Evolutionary conservation across 2,329 filamentous ascomycete genomes (phyloP), one percentile per base, ranked within the genome.

Genomic region (Trichoderma simmonsii): DNA sequence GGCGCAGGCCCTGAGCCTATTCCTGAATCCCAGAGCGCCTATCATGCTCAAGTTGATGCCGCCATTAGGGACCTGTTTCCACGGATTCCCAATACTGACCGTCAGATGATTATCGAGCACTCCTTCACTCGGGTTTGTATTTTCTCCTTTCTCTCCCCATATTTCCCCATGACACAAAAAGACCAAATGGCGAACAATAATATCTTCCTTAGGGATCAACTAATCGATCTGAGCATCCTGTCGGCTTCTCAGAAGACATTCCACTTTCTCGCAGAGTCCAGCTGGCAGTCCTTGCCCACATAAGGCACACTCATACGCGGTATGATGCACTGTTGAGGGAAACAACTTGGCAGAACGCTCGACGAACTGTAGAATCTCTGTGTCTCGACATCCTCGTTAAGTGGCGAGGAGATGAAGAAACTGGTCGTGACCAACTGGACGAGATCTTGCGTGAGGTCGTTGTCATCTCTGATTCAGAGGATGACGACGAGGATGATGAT

Each of bases 341-440:
- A 76, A 88, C 87, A 6, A 83, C 81, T 21, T 91, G 88, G 84
- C 81, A 83, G 65, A 88, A 88, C 76, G 89, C 89, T 67, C 85
- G 90, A 73, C 90, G 86, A 80, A 85, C 85, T 54, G 89, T 91
- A 59, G 88, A 91, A 75, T 80, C 84, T 36, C 81, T 89, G 15
- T 91, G 90, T 74, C 82, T 91, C 60, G 89, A 91, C 75, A 83
- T 89, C 68, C 86, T 92, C 79, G 87, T 91, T 83, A 91, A 91
- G 86, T 92, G 90, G 90, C 89, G 90, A 82, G 90, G 90, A 70
- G 90, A 92, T 75, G 90, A 92, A 79, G 90, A 92, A 78, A 91
- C 87, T 21, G 90, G 90, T 30, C 87, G 89, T 63, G 89, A 92
- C 76, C 88, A 91, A 78, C 84, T 91, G 18, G 89, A 91, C 72